Conservation (phyloP, 2,329 filamentous ascomycete species). For the Parafenestella ontariensis region DNA sequence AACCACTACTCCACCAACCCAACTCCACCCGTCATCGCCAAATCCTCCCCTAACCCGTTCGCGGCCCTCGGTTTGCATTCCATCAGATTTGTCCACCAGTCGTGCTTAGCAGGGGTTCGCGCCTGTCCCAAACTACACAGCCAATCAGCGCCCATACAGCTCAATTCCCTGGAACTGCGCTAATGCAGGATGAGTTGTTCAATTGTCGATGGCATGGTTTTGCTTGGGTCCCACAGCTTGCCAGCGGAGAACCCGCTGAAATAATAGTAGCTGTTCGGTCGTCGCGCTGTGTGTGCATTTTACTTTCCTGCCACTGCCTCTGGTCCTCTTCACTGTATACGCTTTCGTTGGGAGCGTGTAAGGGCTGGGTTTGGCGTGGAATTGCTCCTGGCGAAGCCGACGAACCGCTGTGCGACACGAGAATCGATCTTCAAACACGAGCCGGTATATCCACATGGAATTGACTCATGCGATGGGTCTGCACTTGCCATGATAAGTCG, state of each 20-base stretch:
- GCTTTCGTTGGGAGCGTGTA: background rate
- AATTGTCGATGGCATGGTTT: slow-evolving; percentile 38
- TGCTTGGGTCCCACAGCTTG: slow-evolving; percentile 30
- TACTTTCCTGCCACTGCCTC: background rate
- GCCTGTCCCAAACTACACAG: slow-evolving; percentile 1
- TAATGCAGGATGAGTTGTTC: slow-evolving; percentile 51
- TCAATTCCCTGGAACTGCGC: slow-evolving; percentile 38
- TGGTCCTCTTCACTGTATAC: background rate
- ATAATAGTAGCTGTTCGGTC: slow-evolving; percentile 29
- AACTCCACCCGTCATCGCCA: background rate
- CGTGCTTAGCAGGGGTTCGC: slow-evolving; percentile 14
- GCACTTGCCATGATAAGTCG: background rate
- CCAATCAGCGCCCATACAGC: slow-evolving; percentile 30
- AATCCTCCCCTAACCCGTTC: background rate
- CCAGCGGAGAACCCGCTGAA: slow-evolving; percentile 29
- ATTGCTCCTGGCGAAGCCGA: background rate
- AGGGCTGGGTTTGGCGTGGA: background rate
- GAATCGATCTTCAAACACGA: background rate
- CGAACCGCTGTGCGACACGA: background rate
- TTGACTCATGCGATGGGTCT: background rate
- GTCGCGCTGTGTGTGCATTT: slow-evolving; percentile 11
- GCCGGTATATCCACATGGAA: background rate
- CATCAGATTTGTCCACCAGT: background rate
- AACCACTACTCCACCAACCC: background rate
- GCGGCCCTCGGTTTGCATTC: background rate